Evolutionary conservation across 2,329 filamentous ascomycete species (phyloP), one percentile per base, ranked within the genome.

Genomic region (Cladophialophora chaetospira): DNA sequence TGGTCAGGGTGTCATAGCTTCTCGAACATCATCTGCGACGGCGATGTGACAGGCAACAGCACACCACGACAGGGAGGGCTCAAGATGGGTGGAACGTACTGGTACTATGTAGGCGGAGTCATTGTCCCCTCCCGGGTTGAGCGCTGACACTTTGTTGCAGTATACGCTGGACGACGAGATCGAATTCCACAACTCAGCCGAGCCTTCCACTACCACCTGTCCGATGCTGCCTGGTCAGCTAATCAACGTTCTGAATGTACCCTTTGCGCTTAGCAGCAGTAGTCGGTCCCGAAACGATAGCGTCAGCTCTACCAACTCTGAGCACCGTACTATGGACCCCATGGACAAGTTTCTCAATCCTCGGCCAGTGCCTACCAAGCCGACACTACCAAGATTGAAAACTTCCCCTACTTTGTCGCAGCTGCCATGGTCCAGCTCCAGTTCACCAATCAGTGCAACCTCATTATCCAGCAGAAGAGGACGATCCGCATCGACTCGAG

Each of bases 61-160:
- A 33, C 25, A 17, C 64, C 65, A 11, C 83, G 90, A 66, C 83
- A 83, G 65, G 91, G 91, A 56, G 92, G 88, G 50, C 80, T 97
- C 63, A 94, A 88, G 73, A 96, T 96, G 89, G 92, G 92, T 42
- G 85, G 88, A 58, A 94, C 88, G 13, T 97, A 97, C 74, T 97
- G 93, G 82, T 97, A 96, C 79, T 97, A 94, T 75, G 91, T 95
- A 78, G 75, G 88, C 80, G 36, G 36, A 40, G 23, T 42, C 45
- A 31, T 45, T 21, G 26, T 38, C 26, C 45, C 47, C 42, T 47
- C 19, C 40, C 48, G 26, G 31, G 55, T 36, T 35, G 43, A 8
- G 4, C 38, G 19, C 51, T 15, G 50, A 72, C 51, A 74, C 63
- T 50, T 25, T 57, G 33, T 23, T 36, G 51, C 70, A 95, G 89